Percentiles rank a stretch among this genome's conserved stretches.
These are phyloP conservation scores for Proliferodiscus dingleyae DNA, from an alignment of 2,329 filamentous ascomycete species.

Conservation along the genomic window DNA sequence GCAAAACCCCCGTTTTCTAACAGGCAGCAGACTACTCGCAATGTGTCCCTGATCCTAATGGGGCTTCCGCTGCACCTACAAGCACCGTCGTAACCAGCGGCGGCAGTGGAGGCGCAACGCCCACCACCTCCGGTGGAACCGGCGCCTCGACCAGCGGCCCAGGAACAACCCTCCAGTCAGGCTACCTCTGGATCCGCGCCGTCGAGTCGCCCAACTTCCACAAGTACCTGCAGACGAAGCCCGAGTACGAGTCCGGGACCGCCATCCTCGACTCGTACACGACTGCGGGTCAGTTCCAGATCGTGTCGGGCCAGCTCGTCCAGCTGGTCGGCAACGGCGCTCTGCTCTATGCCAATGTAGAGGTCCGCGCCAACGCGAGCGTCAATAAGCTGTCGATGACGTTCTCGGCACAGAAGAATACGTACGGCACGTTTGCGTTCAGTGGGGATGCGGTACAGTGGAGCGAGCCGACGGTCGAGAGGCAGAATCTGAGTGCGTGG, in stretches of 20 bases:
- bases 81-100: constrained; percentile 14
- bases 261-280: constrained; percentile 48
- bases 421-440: constrained; percentile 52
- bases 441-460: constrained; percentile 55
- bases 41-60: constrained; percentile 36
- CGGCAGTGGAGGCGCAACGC: neutral
- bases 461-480: constrained; percentile 41
- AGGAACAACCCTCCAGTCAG: constrained; percentile 43
- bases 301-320: constrained; percentile 48
- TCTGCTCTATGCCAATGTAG: constrained; percentile 24
- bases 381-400: constrained; percentile 45
- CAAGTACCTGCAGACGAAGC: constrained; percentile 47
- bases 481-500: constrained; percentile 55
- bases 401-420: constrained; percentile 46
- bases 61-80: constrained; percentile 10
- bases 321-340: constrained; percentile 34
- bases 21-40: constrained; percentile 31
- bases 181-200: constrained; percentile 48
- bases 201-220: constrained; percentile 54
- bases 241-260: constrained; percentile 39
- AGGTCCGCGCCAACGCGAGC: constrained; percentile 33
- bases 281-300: constrained; percentile 54
- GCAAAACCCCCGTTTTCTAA: constrained; percentile 1
- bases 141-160: constrained; percentile 29
- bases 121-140: constrained; percentile 9